These are phyloP conservation scores for Passiflora organensis DNA, from an alignment of 345 rosid species.

Conservation along the genomic window DNA sequence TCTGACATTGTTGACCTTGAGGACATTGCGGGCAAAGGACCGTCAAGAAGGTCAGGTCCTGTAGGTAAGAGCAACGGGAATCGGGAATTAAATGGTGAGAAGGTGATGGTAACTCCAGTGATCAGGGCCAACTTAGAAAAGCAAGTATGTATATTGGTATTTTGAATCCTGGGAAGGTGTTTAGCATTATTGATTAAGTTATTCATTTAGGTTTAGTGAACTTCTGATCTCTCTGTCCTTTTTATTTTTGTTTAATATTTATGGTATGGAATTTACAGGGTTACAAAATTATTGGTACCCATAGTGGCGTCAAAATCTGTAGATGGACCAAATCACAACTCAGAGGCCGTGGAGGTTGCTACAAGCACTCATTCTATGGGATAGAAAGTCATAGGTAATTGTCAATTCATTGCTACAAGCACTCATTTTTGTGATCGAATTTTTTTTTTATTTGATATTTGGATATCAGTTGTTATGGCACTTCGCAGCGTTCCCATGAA, in stretches of 20 bases:
- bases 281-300: slow-evolving; percentile 93
- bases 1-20: slow-evolving; percentile 71
- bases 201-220: not conserved
- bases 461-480: too few relatives aligned
- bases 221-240: not conserved
- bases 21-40: slow-evolving; percentile 93
- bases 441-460: not conserved
- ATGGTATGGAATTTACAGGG: slow-evolving; percentile 54
- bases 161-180: not conserved
- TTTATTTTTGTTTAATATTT: not conserved
- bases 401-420: not conserved
- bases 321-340: slow-evolving; percentile 99
- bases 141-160: slow-evolving; percentile 41
- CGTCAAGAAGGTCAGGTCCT: slow-evolving; percentile 44
- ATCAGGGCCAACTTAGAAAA: slow-evolving; percentile 90
- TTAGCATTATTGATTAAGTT: not conserved
- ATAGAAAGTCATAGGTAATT: slow-evolving; percentile 96
- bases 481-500: too few relatives aligned
- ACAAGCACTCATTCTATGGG: slow-evolving; percentile 97
- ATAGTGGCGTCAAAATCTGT: slow-evolving; percentile 96
- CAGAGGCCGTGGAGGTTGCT: slow-evolving; percentile 99
- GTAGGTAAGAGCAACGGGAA: slow-evolving; percentile 53
- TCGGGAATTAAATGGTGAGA: slow-evolving; percentile 56
- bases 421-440: not conserved
- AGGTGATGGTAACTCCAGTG: slow-evolving; percentile 91